Conservation (phyloP, 2,329 filamentous ascomycete species). For the Acrocalymma vagum region DNA sequence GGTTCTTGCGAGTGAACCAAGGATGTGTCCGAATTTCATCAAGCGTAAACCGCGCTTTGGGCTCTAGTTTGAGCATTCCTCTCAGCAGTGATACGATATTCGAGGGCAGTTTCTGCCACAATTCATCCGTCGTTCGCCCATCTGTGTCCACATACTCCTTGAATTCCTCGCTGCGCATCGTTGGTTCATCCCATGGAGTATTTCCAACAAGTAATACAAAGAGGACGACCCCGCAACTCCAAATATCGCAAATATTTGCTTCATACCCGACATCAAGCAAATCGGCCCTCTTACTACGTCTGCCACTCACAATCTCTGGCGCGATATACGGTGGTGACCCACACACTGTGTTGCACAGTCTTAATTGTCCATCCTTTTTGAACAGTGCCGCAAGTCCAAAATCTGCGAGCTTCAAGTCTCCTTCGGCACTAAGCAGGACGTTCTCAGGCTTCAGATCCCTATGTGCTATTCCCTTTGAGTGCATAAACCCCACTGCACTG, state of each 20-base stretch:
- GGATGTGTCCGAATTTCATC: slow-evolving; percentile 88
- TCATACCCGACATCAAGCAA: slow-evolving; percentile 68
- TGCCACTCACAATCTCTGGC: slow-evolving; percentile 78
- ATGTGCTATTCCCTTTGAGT: slow-evolving; percentile 94
- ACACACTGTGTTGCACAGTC: slow-evolving; percentile 87
- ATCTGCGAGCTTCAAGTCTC: slow-evolving; percentile 92
- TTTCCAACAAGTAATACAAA: slow-evolving; percentile 96
- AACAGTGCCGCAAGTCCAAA: slow-evolving; percentile 97
- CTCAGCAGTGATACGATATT: slow-evolving; percentile 83
- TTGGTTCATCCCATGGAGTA: slow-evolving; percentile 97
- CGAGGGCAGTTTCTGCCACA: slow-evolving; percentile 82
- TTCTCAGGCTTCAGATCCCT: slow-evolving; percentile 83
- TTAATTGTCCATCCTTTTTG: slow-evolving; percentile 83
- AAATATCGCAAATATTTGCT: slow-evolving; percentile 87
- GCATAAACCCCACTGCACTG: slow-evolving; percentile 91
- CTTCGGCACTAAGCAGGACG: slow-evolving; percentile 83
- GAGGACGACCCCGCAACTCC: slow-evolving; percentile 97
- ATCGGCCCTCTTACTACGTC: slow-evolving; percentile 55
- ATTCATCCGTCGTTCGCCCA: slow-evolving; percentile 82
- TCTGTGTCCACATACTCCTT: slow-evolving; percentile 83
- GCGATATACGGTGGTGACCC: slow-evolving; percentile 98
- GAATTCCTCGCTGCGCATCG: slow-evolving; percentile 86
- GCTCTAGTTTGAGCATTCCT: slow-evolving; percentile 90
- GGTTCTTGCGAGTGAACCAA: slow-evolving; percentile 90
- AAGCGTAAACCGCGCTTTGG: slow-evolving; percentile 80